These are phyloP conservation scores for Brassica balearica DNA, from an alignment of 441 rosid genomes.

Conservation along the genomic window DNA sequence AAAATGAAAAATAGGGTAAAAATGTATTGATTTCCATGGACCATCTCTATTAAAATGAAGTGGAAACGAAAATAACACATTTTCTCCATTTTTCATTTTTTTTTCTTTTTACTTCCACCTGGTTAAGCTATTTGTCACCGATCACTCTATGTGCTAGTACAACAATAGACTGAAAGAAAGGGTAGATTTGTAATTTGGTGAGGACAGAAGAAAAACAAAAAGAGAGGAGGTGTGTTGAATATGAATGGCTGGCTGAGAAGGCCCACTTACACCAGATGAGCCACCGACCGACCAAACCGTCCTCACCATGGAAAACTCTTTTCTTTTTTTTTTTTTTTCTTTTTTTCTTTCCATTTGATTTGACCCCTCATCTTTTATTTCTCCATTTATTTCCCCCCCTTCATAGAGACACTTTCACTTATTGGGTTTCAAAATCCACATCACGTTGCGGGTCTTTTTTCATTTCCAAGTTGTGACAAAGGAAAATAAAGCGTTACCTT, in stretches of 20 bases:
- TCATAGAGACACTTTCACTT: constrained; percentile 31
- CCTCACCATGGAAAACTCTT: constrained; percentile 38
- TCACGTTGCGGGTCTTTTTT: neutral
- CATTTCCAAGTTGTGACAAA: constrained; percentile 1
- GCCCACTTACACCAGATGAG: constrained; percentile 42
- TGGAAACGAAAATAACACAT: too few species aligned
- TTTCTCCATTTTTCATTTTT: too few species aligned
- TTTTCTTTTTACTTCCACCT: too few species aligned
- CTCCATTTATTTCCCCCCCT: neutral
- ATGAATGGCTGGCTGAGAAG: neutral
- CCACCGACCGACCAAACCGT: constrained; percentile 81
- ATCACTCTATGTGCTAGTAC: neutral
- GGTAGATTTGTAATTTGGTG: constrained; percentile 42
- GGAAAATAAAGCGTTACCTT: constrained; percentile 25
- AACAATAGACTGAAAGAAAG: constrained; percentile 10
- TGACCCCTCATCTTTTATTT: constrained; percentile 43
- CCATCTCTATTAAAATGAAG: too few species aligned
- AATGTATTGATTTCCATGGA: too few species aligned
- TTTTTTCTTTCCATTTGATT: constrained; percentile 21
- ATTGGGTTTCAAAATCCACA: constrained; percentile 24
- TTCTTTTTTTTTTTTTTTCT: neutral
- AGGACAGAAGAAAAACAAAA: constrained; percentile 25
- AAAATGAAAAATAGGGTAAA: too few species aligned
- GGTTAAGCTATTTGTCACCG: too few species aligned
- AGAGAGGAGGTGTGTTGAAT: constrained; percentile 28